Conservation (phyloP, 148 eudicot genomes). For the Spergularia marina region DNA sequence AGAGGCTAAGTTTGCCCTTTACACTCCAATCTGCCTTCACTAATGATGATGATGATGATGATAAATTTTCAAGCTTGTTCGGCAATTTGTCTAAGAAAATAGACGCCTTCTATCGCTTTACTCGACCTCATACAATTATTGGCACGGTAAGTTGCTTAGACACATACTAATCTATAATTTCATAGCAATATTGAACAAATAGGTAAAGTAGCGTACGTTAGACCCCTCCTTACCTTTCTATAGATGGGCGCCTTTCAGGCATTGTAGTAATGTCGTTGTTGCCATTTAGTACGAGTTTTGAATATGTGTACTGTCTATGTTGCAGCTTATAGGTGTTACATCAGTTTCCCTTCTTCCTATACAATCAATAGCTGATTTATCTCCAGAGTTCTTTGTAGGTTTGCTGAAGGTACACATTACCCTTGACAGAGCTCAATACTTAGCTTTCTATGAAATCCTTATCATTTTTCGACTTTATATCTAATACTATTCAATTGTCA, state of each 20-base stretch:
- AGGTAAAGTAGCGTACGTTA: neutral
- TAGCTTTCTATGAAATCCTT: neutral
- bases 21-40: neutral
- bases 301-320: neutral
- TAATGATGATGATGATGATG: constrained; percentile 16
- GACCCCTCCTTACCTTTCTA: neutral
- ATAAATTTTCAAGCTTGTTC: constrained; percentile 8
- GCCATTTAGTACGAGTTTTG: too few species aligned
- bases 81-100: constrained; percentile 17
- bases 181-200: too few species aligned
- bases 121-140: constrained; percentile 48
- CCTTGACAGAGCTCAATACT: neutral
- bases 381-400: constrained; percentile 30
- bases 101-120: constrained; percentile 34
- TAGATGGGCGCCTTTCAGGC: too few species aligned
- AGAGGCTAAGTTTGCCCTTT: constrained; percentile 18
- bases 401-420: constrained; percentile 12
- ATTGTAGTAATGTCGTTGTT: too few species aligned
- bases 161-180: too few species aligned
- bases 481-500: neutral
- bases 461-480: neutral
- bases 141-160: constrained; percentile 39
- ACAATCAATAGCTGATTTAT: constrained; percentile 38
- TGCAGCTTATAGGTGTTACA: constrained; percentile 46
- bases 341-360: constrained; percentile 46